Base-by-base conservation (phyloP, 768 basidiomycete species). In the Boletus insuetus region DNA sequence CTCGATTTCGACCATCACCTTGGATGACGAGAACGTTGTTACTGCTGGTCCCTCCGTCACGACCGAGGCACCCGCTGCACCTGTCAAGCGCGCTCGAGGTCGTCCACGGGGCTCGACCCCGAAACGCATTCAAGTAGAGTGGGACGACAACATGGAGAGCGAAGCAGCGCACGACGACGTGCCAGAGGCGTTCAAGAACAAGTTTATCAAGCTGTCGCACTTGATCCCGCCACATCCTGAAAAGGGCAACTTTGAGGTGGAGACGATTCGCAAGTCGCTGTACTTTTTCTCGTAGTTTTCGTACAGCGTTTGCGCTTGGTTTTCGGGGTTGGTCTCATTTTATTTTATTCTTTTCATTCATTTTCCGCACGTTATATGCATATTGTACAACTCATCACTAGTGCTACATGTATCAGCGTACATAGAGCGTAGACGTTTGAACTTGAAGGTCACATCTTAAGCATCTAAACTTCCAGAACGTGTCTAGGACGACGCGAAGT, bases 271-370 rank as follows among this genome's bases (percentile, higher is more conserved):
- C 69, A 73, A 83, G 54, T 91, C 89, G 41, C 78, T 79, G 37
- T 98, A 98, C 73, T 98, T 98, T 82, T 98, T 98, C 80, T 95
- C 94, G 41, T 97, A 82, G 49, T 1, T 26, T 26, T 26, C 26
- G 26, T 26, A 29, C 26, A 9, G 26, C 26, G 26, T 29, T 29
- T 29, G 29, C 8, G 29, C 8, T 29, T 29, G 29, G 29, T 29
- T 10, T 29, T 29, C 8, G 8, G 24, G 26, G 29, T 29, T 26
- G 26, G 26, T 26, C 26, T 26, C 8, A 1, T 26, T 26, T 26
- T 26, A 26, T 26, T 26, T 26, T 26, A 26, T 26, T 26, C 9
- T 29, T 4, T 19, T 26, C 35, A 37, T 44, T 26, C 50, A 7
- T 11, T 19, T 6, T n/a, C 13, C 49, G 41, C 44, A 53, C 24